These are phyloP conservation scores for Lipomyces yarrowii DNA, from an alignment of 1,139 yeast genomes.

Conservation along the genomic window DNA sequence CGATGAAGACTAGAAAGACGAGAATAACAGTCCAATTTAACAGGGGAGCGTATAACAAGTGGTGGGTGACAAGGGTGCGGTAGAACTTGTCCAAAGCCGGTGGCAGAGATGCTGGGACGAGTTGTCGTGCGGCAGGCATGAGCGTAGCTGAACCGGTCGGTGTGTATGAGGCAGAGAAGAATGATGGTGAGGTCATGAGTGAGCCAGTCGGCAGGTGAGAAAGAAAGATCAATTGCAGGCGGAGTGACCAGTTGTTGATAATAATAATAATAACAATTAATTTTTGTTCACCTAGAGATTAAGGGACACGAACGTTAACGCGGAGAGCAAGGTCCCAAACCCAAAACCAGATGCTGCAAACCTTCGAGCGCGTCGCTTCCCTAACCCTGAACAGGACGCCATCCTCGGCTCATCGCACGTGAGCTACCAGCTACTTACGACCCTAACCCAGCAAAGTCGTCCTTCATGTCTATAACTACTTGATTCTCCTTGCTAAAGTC, in stretches of 20 bases:
- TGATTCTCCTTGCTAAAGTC: no score
- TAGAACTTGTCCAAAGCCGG: slow-evolving; percentile 21
- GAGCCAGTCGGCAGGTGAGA: not conserved
- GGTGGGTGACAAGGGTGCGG: slow-evolving; percentile 17
- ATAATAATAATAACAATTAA: no score
- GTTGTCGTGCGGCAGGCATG: slow-evolving; percentile 22
- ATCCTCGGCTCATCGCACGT: no score
- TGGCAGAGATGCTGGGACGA: slow-evolving; percentile 14
- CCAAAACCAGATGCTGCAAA: no score
- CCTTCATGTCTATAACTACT: not conserved
- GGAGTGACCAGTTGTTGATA: not conserved
- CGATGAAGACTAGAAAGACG: slow-evolving; percentile 39
- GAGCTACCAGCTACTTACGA: no score
- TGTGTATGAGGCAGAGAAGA: slow-evolving; percentile 26
- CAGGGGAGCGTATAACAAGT: slow-evolving; percentile 37
- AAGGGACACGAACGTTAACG: not conserved
- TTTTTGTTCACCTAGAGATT: no score
- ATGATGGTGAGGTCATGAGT: slow-evolving; percentile 30
- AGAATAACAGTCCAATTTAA: slow-evolving; percentile 43
- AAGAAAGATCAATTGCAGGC: not conserved
- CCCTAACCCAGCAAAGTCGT: not conserved
- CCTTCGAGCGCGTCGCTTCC: not conserved
- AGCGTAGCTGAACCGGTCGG: slow-evolving; percentile 20
- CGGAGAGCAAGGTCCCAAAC: no score
- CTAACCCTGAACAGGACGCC: no score